Evolutionary conservation across 371 early-diverging fungal genomes (phyloP), one percentile per base, ranked within the genome.

Genomic region (Rhizopus arrhizus): DNA sequence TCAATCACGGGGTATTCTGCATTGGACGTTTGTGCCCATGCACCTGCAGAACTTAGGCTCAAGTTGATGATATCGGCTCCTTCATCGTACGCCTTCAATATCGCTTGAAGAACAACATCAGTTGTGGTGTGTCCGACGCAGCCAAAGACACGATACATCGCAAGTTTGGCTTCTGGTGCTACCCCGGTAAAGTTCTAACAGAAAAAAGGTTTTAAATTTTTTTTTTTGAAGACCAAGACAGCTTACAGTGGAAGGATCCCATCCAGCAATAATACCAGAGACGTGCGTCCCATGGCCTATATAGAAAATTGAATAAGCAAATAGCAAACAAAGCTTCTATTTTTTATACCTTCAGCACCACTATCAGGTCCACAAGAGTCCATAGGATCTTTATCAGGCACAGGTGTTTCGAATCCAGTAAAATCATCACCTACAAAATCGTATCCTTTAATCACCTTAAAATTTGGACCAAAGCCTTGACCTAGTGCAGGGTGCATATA

Each of bases 401-500:
- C 15, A 10, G 52, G 51, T 5, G 36, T 54, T 32, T 58, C 68
- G 13, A 69, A 69, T 7, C 77, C 74, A 43, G 70, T 72, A 47
- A 84, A 69, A 58, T 85, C 83, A 34, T 77, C 75, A 22, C 80
- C 76, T 28, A 74, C 77, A 46, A 85, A 69, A 56, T 86, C 85
- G 32, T 73, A 69, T 15, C 87, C 89, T 43, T 66, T 77, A 2
- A 70, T 67, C n/a, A 89, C 81, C 60, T 84, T 85, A 65, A 64
- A 79, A n/a, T 64, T 68, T 35, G 58, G 51, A 8, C 90, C 90
- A 45, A 86, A 86, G 50, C 88, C 77, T 9, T 87, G 86, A 33
- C 88, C 89, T 15, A 91, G 65, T 4, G 88, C 88, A 10, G 89
- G 88, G 49, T 91, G 91, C 55, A 56, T 66, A 61, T 79, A 85